Base-by-base conservation (phyloP, 257 asterid genomes). In the Paulownia fortunei region DNA sequence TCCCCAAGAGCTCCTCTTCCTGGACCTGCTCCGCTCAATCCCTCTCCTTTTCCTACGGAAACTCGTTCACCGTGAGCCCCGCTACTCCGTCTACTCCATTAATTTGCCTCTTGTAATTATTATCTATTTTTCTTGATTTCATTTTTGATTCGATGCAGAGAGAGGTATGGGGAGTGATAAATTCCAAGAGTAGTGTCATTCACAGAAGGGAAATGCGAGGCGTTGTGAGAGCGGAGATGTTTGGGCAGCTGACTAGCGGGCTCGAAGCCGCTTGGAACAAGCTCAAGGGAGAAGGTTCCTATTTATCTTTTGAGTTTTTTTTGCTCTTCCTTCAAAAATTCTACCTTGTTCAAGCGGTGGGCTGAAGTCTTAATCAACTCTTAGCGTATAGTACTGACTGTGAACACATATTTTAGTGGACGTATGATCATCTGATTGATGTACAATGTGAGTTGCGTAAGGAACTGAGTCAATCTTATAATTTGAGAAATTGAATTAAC, bases 221-320 rank as follows among this genome's bases (percentile, higher is more conserved):
- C 32, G 81, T 84, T 18, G 89, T 95, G 81, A 86, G 87, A 80
- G 99, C 96, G 58, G 99, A 95, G 83, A 95, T 93, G 97, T 93
- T 93, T 78, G 99, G 99, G 63, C 96, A 95, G 87, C 96, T 95
- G 26, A 89, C 97, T 1, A 84, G 89, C 47, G 98, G 98, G 54
- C 94, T 95, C 41, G 98, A 95, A 86, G 64, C 96, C 12, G 99
- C 98, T 59, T 93, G 98, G 99, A 91, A 78, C 89, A 93, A 93
- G 92, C 98, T 95, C 84, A 95, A 91, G 86, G 99, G 97, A 76
- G 98, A 89, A 95, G 99, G 99, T 93, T 46, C 47, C 74, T 61
- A 0, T 16, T 36, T 63, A 10, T 63, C 36, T 4, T 30, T 30
- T 30, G 36, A 1, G 2, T 30, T 30, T 74, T 46, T 71, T 44